phyloP scores from a whole-genome alignment of 208 protist genomes.

The Trypanosoma melophagium region DNA sequence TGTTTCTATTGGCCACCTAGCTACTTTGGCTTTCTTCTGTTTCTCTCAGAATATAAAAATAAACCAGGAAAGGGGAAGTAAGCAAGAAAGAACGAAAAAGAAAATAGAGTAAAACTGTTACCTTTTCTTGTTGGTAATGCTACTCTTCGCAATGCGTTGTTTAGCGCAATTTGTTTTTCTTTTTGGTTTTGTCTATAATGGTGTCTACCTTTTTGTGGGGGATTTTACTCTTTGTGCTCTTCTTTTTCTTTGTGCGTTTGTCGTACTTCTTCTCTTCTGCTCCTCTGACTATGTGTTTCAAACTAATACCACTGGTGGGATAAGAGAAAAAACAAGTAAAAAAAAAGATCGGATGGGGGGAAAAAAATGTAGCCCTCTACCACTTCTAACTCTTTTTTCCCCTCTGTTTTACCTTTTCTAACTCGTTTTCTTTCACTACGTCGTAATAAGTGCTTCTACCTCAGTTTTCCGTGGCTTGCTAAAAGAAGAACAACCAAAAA shows the following conservation, averaged over 20 bases:
- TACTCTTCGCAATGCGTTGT: neutral
- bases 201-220: neutral
- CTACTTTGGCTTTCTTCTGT: conserved; percentile 1
- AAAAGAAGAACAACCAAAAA: too few species aligned
- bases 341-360: neutral
- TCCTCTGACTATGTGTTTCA: too few species aligned
- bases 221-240: neutral
- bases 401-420: neutral
- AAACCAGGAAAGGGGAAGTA: too few species aligned
- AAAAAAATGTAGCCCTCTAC: neutral
- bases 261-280: neutral
- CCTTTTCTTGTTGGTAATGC: neutral
- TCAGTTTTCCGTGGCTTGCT: too few species aligned
- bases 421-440: neutral
- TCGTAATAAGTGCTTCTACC: too few species aligned
- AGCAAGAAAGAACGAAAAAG: too few species aligned
- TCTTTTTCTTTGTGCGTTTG: neutral
- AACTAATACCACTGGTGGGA: too few species aligned
- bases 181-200: neutral
- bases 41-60: neutral
- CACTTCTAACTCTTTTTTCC: neutral
- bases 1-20: neutral
- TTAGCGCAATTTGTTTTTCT: neutral
- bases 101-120: too few species aligned
- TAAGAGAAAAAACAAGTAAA: neutral